Conservation (phyloP, 768 basidiomycete species). For the Pilatotrama ljubarskyi region DNA sequence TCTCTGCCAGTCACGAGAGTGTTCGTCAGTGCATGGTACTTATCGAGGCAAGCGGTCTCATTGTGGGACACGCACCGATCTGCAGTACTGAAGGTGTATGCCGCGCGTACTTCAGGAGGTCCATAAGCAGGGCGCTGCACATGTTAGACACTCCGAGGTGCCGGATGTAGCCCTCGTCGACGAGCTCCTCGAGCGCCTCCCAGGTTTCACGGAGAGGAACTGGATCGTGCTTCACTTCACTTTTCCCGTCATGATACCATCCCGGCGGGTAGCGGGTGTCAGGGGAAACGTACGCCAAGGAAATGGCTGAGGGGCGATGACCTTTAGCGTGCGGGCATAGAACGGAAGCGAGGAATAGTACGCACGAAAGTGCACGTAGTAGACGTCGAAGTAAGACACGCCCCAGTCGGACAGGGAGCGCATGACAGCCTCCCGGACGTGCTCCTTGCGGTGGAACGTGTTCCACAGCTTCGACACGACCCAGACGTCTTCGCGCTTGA, state of each 20-base stretch:
- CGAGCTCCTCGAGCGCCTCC: constrained; percentile 43
- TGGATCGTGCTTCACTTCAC: constrained; percentile 32
- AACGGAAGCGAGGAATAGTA: not conserved
- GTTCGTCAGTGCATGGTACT: not conserved
- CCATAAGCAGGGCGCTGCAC: constrained; percentile 35
- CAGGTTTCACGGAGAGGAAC: constrained; percentile 41
- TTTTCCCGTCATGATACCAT: constrained; percentile 39
- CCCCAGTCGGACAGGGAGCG: constrained; percentile 41
- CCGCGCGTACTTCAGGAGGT: constrained; percentile 40
- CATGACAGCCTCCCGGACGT: constrained; percentile 35
- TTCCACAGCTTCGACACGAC: constrained; percentile 38
- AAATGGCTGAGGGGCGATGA: constrained; percentile 35
- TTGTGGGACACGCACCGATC: constrained; percentile 28
- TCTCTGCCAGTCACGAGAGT: constrained; percentile 24
- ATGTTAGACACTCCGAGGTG: constrained; percentile 44
- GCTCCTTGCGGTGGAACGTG: constrained; percentile 40
- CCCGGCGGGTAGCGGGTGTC: constrained; percentile 41
- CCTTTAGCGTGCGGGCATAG: not conserved
- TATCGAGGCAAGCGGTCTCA: not conserved
- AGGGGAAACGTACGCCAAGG: constrained; percentile 41
- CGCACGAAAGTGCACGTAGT: constrained; percentile 31
- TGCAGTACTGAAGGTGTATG: constrained; percentile 41
- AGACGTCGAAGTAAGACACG: constrained; percentile 36
- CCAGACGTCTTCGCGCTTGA: constrained; percentile 44
- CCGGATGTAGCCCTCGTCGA: constrained; percentile 37